Evolutionary conservation across 805 yeast genomes (phyloP).

Genomic region (Yamadazyma scolyti): DNA sequence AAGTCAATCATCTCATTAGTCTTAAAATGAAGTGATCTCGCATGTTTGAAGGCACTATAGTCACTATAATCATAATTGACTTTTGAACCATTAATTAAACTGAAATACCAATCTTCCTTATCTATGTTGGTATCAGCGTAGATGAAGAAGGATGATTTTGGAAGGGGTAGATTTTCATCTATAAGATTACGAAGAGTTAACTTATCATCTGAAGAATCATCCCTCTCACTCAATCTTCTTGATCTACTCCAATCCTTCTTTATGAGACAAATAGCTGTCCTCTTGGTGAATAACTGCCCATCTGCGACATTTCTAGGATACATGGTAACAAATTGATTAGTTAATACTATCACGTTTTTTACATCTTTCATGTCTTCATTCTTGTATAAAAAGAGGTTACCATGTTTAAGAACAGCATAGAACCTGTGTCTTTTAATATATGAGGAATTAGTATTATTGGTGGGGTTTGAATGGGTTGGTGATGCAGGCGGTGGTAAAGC

Average conservation of each 20-base stretch:
- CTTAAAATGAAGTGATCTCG: conserved; percentile 67
- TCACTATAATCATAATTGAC: conserved; percentile 18
- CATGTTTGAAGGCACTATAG: conserved; percentile 53
- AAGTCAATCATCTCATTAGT: conserved; percentile 70
- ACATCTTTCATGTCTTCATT: conserved; percentile 64
- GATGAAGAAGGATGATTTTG: conserved; percentile 49
- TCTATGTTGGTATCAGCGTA: conserved; percentile 75
- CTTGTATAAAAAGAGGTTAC: conserved; percentile 80
- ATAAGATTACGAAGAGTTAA: conserved; percentile 24
- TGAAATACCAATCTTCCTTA: conserved; percentile 93
- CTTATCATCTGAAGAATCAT: conserved; percentile 12
- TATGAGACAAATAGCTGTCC: conserved; percentile 72
- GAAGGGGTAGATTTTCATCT: conserved; percentile 22
- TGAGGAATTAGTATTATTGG: conserved; percentile 12
- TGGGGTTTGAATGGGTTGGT: conserved; percentile 1
- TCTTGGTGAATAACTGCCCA: conserved; percentile 75
- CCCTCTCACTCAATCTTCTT: conserved; percentile 16
- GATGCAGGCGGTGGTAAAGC: conserved; percentile 1
- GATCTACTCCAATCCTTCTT: conserved; percentile 31
- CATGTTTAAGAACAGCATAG: conserved; percentile 76
- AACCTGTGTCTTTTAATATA: conserved; percentile 55
- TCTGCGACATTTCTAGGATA: conserved; percentile 84
- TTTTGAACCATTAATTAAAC: conserved; percentile 74
- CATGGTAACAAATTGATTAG: conserved; percentile 64
- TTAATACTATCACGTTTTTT: conserved; percentile 73